Conservation (phyloP, 805 yeast species). For the Trichomonascus vanleenenianus region DNA sequence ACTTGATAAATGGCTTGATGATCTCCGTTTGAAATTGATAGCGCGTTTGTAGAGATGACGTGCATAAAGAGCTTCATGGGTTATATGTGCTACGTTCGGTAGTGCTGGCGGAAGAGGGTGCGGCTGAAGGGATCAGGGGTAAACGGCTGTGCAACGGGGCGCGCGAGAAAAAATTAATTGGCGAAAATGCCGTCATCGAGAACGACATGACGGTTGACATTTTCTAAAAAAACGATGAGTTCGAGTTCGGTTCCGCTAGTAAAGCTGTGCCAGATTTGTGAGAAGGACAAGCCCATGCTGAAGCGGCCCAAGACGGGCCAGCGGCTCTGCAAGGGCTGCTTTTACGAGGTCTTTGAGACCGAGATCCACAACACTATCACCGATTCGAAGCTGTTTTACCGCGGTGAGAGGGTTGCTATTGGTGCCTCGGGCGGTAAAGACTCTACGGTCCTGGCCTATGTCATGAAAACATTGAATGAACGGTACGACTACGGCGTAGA, state of each 20-base stretch:
- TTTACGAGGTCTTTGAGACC: conserved; percentile 83
- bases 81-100: too few relatives aligned
- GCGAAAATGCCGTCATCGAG: too few relatives aligned
- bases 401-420: conserved; percentile 86
- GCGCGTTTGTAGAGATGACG: too few relatives aligned
- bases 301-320: conserved; percentile 88
- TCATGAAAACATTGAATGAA: conserved; percentile 80
- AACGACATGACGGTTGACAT: too few relatives aligned
- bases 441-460: conserved; percentile 88
- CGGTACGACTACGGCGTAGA: conserved; percentile 82
- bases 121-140: too few relatives aligned
- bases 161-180: too few relatives aligned
- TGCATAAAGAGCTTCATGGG: too few relatives aligned
- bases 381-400: conserved; percentile 56
- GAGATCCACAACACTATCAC: conserved; percentile 89
- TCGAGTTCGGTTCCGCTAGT: conserved; percentile 1
- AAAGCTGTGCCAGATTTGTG: conserved; percentile 73
- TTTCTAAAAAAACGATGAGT: too few relatives aligned
- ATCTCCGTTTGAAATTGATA: too few relatives aligned
- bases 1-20: too few relatives aligned
- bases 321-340: conserved; percentile 85
- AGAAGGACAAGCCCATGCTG: conserved; percentile 72
- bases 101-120: too few relatives aligned
- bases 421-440: conserved; percentile 99
- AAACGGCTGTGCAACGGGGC: too few relatives aligned